Evolutionary conservation across 2,329 filamentous ascomycete genomes (phyloP), one percentile per base, ranked within the genome.

Genomic region (Claviceps fusiformis): DNA sequence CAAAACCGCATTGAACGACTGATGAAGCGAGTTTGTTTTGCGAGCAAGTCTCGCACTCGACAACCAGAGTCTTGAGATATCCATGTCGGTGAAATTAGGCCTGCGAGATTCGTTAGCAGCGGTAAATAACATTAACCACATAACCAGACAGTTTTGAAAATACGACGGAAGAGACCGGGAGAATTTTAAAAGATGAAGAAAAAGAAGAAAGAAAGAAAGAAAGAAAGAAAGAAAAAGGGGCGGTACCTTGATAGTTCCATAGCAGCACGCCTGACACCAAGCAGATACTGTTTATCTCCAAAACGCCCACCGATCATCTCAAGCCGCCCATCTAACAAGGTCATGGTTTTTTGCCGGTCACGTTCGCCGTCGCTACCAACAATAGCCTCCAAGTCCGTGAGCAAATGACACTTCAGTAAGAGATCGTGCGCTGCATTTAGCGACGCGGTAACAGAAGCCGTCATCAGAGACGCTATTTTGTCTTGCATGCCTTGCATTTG

Each of bases 1-100:
- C 2, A 97, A 77, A 29, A 97, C 89, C 15, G 92, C 90, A 66
- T 95, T 93, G 72, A 96, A 95, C 0, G 93, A 95, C 62, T 92
- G 90, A 54, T 89, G 85, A 54, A 85, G 85, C 17, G 87, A 86
- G 58, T 87, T 87, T 8, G 86, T 81, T 71, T 97, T 96, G 56
- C 93, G 81, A 19, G 92, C 90, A 35, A 98, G 77, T 59, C 86
- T 82, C 46, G 92, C 89, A 61, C 86, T 95, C 2, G 84, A 82
- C 2, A 97, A 74, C 92, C 92, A 98, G 10, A 89, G 76, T 0
- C 85, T 81, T 3, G 91, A 92, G 59, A 95, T 83, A 59, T 95
- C 87, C 1, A 81, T 73, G 59, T 87, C 78, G 3, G 76, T 78
- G 62, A 89, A 93, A 33, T 77, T 73, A 6, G 76, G 75, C 43